These are phyloP conservation scores for Debaryomycetaceae sp. DNA, from an alignment of 1,139 yeast species.

Conservation along the genomic window DNA sequence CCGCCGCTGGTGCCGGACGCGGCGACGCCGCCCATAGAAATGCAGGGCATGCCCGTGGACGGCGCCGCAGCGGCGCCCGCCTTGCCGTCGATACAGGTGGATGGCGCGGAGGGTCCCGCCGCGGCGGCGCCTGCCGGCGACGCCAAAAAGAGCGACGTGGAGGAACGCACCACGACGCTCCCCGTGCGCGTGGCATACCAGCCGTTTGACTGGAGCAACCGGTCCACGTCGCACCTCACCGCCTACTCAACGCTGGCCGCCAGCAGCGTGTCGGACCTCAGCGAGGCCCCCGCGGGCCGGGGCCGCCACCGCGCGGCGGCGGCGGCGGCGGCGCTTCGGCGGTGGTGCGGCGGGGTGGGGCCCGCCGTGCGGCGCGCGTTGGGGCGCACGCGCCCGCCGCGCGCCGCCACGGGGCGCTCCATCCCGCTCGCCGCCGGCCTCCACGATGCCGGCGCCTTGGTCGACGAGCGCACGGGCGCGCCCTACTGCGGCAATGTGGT, in stretches of 20 bases:
- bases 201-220: conserved; percentile 15
- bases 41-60: conserved; percentile 4
- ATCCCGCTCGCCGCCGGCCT: conserved; percentile 59
- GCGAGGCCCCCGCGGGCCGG: too few species aligned
- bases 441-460: conserved; percentile 26
- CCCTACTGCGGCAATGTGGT: conserved; percentile 67
- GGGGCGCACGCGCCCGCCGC: conserved; percentile 41
- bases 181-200: conserved; percentile 13
- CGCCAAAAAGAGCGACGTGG: too few species aligned
- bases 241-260: conserved; percentile 17
- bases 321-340: neutral
- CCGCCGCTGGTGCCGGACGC: conserved; percentile 11
- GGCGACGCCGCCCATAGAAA: conserved; percentile 11
- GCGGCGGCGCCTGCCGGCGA: too few species aligned
- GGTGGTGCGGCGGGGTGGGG: neutral
- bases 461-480: conserved; percentile 65
- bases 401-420: conserved; percentile 66
- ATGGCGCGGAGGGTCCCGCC: too few species aligned
- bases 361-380: too few species aligned
- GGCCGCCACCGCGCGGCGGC: conserved; percentile 16
- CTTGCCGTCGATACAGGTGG: too few species aligned
- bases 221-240: conserved; percentile 29
- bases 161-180: too few species aligned
- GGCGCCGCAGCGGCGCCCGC: too few species aligned
- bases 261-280: too few species aligned